These are phyloP conservation scores for Stephanodiscus minutulus DNA, from an alignment of 108 stramenopile genomes.

Conservation along the genomic window DNA sequence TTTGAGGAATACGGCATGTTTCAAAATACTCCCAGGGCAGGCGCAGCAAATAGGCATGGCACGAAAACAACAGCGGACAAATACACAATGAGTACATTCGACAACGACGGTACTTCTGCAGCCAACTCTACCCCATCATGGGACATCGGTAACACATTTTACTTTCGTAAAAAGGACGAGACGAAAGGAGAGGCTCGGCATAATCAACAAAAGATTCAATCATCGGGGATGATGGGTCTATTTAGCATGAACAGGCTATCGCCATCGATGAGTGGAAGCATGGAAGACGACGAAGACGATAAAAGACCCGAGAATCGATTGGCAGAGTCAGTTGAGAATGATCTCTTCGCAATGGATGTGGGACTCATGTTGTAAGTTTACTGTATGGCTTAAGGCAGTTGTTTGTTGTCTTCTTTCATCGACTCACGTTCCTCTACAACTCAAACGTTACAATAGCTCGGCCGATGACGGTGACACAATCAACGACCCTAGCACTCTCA, in stretches of 20 bases:
- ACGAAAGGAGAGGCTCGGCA: not conserved
- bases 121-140: slow-evolving; percentile 10
- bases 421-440: not conserved
- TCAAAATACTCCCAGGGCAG: not conserved
- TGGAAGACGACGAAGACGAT: slow-evolving; percentile 1
- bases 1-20: not conserved
- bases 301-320: slow-evolving; percentile 11
- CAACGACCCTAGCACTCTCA: slow-evolving; percentile 16
- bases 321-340: slow-evolving; percentile 38
- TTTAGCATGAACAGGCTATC: not conserved
- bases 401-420: slow-evolving; percentile 3
- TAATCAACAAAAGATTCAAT: slow-evolving; percentile 1
- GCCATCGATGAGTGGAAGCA: slow-evolving; percentile 9
- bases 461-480: slow-evolving; percentile 50
- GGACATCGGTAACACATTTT: slow-evolving; percentile 13
- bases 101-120: not conserved
- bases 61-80: not conserved
- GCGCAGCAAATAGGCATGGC: not conserved
- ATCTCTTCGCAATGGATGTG: slow-evolving; percentile 44
- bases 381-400: not conserved
- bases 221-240: slow-evolving; percentile 3
- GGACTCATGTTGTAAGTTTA: slow-evolving; percentile 48
- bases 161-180: slow-evolving; percentile 13
- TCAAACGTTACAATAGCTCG: slow-evolving; percentile 17
- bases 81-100: not conserved